These are phyloP conservation scores for Ogataea kodamae DNA, from an alignment of 805 yeast species.

Conservation along the genomic window DNA sequence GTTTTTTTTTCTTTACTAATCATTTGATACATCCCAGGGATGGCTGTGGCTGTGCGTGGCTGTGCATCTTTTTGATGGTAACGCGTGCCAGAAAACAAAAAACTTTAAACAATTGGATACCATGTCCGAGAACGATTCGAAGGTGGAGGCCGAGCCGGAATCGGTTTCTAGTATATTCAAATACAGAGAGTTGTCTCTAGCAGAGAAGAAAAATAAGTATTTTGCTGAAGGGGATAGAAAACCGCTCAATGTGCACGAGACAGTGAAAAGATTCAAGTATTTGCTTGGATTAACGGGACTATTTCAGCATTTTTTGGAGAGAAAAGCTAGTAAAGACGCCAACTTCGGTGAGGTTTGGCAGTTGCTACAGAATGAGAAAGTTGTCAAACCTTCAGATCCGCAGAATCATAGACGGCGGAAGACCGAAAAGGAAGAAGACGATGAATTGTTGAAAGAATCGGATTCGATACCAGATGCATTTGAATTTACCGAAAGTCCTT, in stretches of 20 bases:
- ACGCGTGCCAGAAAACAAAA: conserved; percentile 9
- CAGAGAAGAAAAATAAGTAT: conserved; percentile 23
- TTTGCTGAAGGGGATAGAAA: conserved; percentile 33
- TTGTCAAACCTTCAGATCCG: conserved; percentile 6
- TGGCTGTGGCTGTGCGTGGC: no score
- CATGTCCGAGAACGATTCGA: conserved; percentile 10
- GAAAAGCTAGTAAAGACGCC: conserved; percentile 61
- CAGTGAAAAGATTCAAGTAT: conserved; percentile 65
- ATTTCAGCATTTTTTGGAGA: conserved; percentile 64
- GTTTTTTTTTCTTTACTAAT: conserved; percentile 4
- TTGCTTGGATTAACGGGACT: conserved; percentile 61
- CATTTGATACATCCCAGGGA: no score
- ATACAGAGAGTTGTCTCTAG: conserved; percentile 5
- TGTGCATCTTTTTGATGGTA: conserved; percentile 1
- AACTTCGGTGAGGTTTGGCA: conserved; percentile 51
- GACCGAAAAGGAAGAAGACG: conserved; percentile 78
- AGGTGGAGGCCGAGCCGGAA: not conserved
- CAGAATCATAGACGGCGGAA: conserved; percentile 54
- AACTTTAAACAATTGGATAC: not conserved
- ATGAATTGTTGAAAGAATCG: conserved; percentile 63
- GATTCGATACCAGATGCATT: conserved; percentile 37
- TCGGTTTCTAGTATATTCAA: conserved; percentile 14
- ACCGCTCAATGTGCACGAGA: conserved; percentile 50
- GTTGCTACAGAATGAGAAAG: conserved; percentile 25
- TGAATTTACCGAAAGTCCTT: conserved; percentile 51